phyloP scores from a whole-genome alignment of 345 rosid genomes.

The Cardamine resedifolia region DNA sequence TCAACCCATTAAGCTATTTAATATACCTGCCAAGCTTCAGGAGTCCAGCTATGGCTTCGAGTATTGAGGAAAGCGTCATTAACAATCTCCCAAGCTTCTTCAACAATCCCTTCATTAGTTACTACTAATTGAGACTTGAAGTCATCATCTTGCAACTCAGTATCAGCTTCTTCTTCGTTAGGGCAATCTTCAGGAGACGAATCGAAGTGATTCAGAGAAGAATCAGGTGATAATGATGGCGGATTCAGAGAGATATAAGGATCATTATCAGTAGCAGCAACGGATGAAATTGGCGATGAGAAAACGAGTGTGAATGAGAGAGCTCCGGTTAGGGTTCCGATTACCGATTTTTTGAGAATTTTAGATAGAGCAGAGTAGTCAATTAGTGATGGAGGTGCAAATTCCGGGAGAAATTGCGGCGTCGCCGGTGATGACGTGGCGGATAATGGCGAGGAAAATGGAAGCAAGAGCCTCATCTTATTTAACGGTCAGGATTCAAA shows the following conservation, averaged over 20 bases:
- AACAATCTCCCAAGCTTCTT: constrained; percentile 95
- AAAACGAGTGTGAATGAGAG: constrained; percentile 60
- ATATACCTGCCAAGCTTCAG: constrained; percentile 67
- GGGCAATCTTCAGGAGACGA: constrained; percentile 50
- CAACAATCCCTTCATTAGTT: constrained; percentile 65
- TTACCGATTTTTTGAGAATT: constrained; percentile 44
- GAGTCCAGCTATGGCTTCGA: constrained; percentile 61
- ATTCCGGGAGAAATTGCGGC: constrained; percentile 4
- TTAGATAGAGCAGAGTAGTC: not conserved
- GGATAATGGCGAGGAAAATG: constrained; percentile 35
- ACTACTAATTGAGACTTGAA: constrained; percentile 42
- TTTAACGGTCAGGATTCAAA: constrained; percentile 19
- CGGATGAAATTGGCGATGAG: constrained; percentile 53
- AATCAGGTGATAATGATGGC: constrained; percentile 20
- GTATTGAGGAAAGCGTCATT: constrained; percentile 65
- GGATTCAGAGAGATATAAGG: constrained; percentile 41
- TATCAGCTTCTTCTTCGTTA: constrained; percentile 56
- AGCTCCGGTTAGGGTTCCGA: constrained; percentile 51
- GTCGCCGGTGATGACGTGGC: constrained; percentile 31
- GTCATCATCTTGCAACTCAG: constrained; percentile 36
- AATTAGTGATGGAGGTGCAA: not conserved
- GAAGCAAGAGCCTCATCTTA: constrained; percentile 54
- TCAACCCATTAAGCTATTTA: not conserved
- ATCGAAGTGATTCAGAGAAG: constrained; percentile 29
- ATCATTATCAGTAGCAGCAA: constrained; percentile 36